phyloP scores from a whole-genome alignment of 768 basidiomycete genomes.

The Kwoniella dendrophila region DNA sequence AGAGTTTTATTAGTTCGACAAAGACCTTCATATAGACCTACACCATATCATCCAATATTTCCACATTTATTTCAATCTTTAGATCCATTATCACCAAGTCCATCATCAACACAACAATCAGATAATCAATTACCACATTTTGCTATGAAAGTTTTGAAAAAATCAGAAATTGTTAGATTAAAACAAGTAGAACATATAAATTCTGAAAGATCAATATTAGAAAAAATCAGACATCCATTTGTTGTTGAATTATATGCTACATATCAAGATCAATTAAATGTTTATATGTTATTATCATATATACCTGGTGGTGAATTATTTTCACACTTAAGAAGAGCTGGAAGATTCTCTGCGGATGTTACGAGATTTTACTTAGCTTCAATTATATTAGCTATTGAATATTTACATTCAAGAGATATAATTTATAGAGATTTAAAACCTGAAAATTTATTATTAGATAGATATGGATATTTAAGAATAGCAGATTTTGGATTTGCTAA shows the following conservation, averaged over 20 bases:
- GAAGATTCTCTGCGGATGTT: constrained; percentile 93
- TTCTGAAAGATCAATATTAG: constrained; percentile 90
- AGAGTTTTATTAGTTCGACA: constrained; percentile 87
- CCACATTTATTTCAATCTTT: constrained; percentile 48
- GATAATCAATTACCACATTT: constrained; percentile 55
- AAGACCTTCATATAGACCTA: constrained; percentile 56
- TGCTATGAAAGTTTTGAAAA: constrained; percentile 57
- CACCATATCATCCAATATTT: constrained; percentile 53
- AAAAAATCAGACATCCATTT: constrained; percentile 88
- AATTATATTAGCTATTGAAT: constrained; percentile 91
- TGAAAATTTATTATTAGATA: constrained; percentile 94
- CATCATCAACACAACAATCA: constrained; percentile 45
- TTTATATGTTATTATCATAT: constrained; percentile 97
- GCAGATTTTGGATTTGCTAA: constrained; percentile 99
- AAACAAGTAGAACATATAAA: constrained; percentile 98
- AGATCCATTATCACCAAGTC: constrained; percentile 46
- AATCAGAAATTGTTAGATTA: constrained; percentile 61
- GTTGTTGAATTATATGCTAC: constrained; percentile 76
- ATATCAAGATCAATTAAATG: constrained; percentile 86
- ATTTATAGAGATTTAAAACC: constrained; percentile 99
- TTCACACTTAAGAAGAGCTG: constrained; percentile 83
- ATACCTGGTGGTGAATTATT: constrained; percentile 97
- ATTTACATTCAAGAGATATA: constrained; percentile 93
- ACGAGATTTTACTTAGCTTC: constrained; percentile 97
- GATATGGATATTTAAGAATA: constrained; percentile 87